Conservation (phyloP, 2,329 filamentous ascomycete species). For the Cercospora janseana region DNA sequence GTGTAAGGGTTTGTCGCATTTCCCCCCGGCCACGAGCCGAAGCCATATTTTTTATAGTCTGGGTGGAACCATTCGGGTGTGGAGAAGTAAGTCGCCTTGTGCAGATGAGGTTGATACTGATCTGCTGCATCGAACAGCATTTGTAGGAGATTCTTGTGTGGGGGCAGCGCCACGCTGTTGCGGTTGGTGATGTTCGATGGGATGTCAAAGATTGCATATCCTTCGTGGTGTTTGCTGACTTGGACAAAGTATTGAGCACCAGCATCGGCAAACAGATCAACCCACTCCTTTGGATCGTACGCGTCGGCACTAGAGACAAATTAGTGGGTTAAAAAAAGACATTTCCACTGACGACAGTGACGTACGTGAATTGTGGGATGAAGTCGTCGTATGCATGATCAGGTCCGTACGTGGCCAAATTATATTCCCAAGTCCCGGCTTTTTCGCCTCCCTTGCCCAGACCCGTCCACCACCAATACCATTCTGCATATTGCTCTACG, state of each 20-base stretch:
- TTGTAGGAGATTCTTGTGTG: constrained; percentile 44
- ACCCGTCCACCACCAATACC: constrained; percentile 53
- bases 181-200: constrained; percentile 43
- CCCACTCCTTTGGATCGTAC: constrained; percentile 55
- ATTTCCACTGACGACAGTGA: too few species aligned
- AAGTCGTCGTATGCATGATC: constrained; percentile 57
- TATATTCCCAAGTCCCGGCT: constrained; percentile 51
- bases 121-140: constrained; percentile 48
- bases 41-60: constrained; percentile 44
- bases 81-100: constrained; percentile 47
- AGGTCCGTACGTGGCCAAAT: constrained; percentile 52
- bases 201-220: constrained; percentile 48
- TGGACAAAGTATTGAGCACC: constrained; percentile 52
- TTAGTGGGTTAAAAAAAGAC: too few species aligned
- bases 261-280: constrained; percentile 53
- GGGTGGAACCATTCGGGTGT: constrained; percentile 51
- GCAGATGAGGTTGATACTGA: constrained; percentile 45
- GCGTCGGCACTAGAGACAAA: constrained; percentile 38
- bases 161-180: constrained; percentile 42
- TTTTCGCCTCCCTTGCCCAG: constrained; percentile 41
- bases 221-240: constrained; percentile 50
- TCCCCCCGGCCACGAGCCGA: constrained; percentile 41
- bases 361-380: constrained; percentile 52
- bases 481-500: constrained; percentile 32
- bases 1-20: constrained; percentile 48